Base-by-base conservation (phyloP, 2,329 filamentous ascomycete genomes). In the Trichoderma citrinoviride region DNA sequence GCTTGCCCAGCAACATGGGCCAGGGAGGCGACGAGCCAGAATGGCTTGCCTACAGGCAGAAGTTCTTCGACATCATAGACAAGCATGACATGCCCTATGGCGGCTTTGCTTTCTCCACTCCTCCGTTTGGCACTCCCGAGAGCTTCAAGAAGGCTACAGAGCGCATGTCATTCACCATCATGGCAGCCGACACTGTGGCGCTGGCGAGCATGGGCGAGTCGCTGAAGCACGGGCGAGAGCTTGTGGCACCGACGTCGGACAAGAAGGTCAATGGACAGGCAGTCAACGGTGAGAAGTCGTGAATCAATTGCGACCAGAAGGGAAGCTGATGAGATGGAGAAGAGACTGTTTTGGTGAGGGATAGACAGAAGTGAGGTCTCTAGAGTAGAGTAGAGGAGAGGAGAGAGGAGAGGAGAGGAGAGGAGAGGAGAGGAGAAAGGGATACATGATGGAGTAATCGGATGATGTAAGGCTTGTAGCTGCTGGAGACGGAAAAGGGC, bases 61-160 rank as follows among this genome's bases (percentile, higher is more conserved):
- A 77, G 56, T 81, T 77, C 68, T 71, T 77, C 41, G 69, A 68
- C n/a, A 74, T 75, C 5, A 56, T 81, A 2, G 75, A 76, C 70
- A 82, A 82, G 72, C 80, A 82, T 68, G 73, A 82, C 70, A 82
- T 79, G 73, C 80, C 80, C 8, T 73, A 71, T 19, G 71, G 68
- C 15, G 75, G 76, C 19, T 77, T 77, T 43, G 71, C 70, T 5
- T 70, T 77, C n/a, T 61, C 50, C 41, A 65, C 19, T 19, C 68
- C 72, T 23, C 73, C 73, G 7, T 71, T 61, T 14, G 73, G 72
- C 3, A 62, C 67, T 15, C 57, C 69, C 3, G 73, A 75, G 41
- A 57, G 23, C 10, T 21, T 76, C 25, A 67, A 67, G 65, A 68
- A 74, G 67, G 66, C 69, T 2, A 65, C 65, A 7, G 68, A 74